Base-by-base conservation (phyloP, 2,329 filamentous ascomycete genomes). In the Cercospora citrullina region DNA sequence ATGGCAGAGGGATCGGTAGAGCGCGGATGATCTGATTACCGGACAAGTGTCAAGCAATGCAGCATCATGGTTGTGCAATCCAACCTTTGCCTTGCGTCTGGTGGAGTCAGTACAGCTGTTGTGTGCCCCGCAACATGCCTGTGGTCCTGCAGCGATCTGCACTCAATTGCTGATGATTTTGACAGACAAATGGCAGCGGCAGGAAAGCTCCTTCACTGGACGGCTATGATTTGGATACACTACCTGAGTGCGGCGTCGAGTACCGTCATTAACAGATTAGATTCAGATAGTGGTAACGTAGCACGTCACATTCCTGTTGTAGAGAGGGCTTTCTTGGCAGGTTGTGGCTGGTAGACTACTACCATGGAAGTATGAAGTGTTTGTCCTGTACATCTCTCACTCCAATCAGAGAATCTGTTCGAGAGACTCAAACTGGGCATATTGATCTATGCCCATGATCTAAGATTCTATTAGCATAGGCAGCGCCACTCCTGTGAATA, bases 91-190 rank as follows among this genome's bases (percentile, higher is more conserved):
- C 55, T 59, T 36, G 55, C 31, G 55, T 59, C 28, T 59, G 28
- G 55, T 59, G 55, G 55, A 59, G 55, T 21, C 55, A 26, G n/a
- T 36, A 59, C 55, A 59, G 55, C 55, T 59, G 55, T 12, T 53
- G 30, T 18, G 55, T 58, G 55, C 55, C 55, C 55, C 55, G 55
- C 55, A 58, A 58, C 28, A 58, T 58, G 53, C 53, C 23, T 31
- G 53, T 48, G 42, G 42, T 48, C 14, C 42, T 48, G 48, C 48
- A 53, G 48, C 48, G 21, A 14, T 53, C 48, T 53, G 21, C 48
- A 16, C 4, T 53, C 48, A 53, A 23, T 53, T n/a, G 36, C 36
- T 39, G 36, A 6, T 39, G 36, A n/a, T 39, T 39, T 39, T 8
- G 36, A 39, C 36, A n/a, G 16, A 39, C 16, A 39, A 39, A 39